phyloP scores from a whole-genome alignment of 805 yeast genomes.

The Kluyveromyces dobzhanskii region DNA sequence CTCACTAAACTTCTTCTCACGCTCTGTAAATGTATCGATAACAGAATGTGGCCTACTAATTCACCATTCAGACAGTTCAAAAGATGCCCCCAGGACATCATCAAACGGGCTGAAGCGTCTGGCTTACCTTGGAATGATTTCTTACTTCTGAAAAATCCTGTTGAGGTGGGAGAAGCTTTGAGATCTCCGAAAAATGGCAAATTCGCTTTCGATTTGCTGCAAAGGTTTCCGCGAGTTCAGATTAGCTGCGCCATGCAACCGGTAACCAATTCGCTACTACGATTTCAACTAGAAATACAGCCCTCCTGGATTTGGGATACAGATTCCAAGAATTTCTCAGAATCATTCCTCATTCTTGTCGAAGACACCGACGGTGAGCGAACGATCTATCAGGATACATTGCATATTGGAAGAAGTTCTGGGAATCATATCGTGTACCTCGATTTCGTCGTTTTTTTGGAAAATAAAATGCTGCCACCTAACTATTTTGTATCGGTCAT shows the following conservation, averaged over 20 bases:
- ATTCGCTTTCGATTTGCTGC: conserved; percentile 47
- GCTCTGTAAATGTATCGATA: conserved; percentile 72
- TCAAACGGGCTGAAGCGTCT: conserved; percentile 69
- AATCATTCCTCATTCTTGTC: conserved; percentile 60
- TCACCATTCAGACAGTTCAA: conserved; percentile 83
- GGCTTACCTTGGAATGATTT: conserved; percentile 76
- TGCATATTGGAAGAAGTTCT: conserved; percentile 43
- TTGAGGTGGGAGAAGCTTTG: conserved; percentile 77
- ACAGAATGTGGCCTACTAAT: conserved; percentile 73
- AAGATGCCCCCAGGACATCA: conserved; percentile 59
- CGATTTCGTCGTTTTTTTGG: conserved; percentile 49
- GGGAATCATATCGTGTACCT: conserved; percentile 47
- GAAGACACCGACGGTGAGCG: conserved; percentile 81
- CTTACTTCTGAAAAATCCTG: conserved; percentile 52
- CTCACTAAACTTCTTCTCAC: conserved; percentile 50
- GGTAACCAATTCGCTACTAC: conserved; percentile 57
- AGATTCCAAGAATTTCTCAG: conserved; percentile 51
- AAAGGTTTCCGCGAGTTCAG: conserved; percentile 63
- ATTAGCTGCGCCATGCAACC: conserved; percentile 65
- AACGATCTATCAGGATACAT: conserved; percentile 49
- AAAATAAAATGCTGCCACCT: conserved; percentile 43
- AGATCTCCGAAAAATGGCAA: conserved; percentile 62
- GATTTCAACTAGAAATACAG: conserved; percentile 54
- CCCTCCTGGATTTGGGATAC: conserved; percentile 80
- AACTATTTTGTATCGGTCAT: conserved; percentile 62